Base-by-base conservation (phyloP, 768 basidiomycete species). In the Trametes gibbosa region DNA sequence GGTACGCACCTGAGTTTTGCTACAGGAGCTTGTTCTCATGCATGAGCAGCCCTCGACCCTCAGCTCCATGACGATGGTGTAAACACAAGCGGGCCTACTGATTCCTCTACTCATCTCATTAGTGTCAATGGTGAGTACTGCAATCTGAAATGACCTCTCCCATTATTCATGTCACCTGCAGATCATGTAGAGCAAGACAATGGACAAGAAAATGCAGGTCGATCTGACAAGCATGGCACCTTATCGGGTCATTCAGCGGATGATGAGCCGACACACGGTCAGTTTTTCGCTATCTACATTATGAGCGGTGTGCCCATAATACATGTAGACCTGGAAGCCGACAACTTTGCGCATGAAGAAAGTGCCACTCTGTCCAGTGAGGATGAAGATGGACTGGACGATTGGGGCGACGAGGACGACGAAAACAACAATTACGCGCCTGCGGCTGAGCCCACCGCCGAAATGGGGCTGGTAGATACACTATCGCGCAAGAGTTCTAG, bases 401-500 rank as follows among this genome's bases (percentile, higher is more conserved):
- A 64, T 13, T 64, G 56, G 52, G 63, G 55, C 29, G 59, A 59
- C 21, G 32, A 42, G 17, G 41, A 54, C 21, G 27, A 5, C 21
- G n/a, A n/a, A n/a, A 34, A 2, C 14, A 6, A 29, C 16, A 24
- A 19, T 19, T 21, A 19, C 25, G 21, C 37, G 21, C 34, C 50
- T 5, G 50, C 9, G 50, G 21, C 27, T 21, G 25, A 40, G 29
- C 39, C n/a, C 8, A 29, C 46, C 24, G 29, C 29, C 10, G 5
- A 10, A 10, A 10, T 10, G 29, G 29, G 10, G 29, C 41, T 39
- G 12, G 51, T 43, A 10, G 58, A 57, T 12, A 40, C 46, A 12
- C 27, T 61, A n/a, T 64, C 59, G 16, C 55, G 59, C n/a, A 60
- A 58, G 48, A 60, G 59, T 17, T 64, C 63, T 9, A 53, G 59